Percentiles rank a stretch among this genome's conserved stretches.
Evolutionary conservation across 805 yeast species (phyloP).

Genomic region (Candida ipomoeae): DNA sequence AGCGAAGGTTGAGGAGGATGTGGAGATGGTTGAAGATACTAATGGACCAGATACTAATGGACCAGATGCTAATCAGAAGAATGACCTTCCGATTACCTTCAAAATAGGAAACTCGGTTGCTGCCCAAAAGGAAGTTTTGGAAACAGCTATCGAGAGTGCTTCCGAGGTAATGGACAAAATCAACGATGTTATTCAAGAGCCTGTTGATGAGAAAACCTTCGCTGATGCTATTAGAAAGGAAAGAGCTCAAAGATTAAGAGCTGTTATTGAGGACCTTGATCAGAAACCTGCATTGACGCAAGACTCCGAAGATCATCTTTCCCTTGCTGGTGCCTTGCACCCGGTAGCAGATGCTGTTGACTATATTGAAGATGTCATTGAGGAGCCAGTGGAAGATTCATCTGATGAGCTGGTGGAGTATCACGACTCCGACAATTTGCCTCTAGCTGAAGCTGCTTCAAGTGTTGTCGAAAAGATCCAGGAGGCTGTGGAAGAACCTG

Average conservation of each 20-base stretch:
- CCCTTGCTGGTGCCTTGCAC: background rate
- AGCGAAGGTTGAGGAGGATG: background rate
- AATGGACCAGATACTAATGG: no score
- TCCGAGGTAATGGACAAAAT: background rate
- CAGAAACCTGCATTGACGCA: background rate
- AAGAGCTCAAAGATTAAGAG: background rate
- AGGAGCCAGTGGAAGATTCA: background rate
- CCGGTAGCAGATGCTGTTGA: background rate
- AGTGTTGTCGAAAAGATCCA: background rate
- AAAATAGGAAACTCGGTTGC: background rate
- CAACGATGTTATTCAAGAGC: constrained; percentile 1
- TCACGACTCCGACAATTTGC: background rate
- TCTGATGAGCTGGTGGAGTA: background rate
- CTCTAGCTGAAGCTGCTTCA: background rate
- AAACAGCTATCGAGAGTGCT: background rate
- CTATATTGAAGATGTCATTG: background rate
- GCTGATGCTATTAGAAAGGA: background rate
- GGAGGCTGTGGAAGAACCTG: background rate
- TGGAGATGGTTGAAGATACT: background rate
- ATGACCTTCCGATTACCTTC: background rate
- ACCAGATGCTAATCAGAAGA: background rate
- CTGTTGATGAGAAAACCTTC: background rate
- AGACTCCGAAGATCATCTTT: background rate
- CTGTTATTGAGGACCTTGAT: background rate
- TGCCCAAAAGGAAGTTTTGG: background rate